Evolutionary conservation across 768 basidiomycete species (phyloP).

Genomic region (Tylopilus rubrobrunneus): DNA sequence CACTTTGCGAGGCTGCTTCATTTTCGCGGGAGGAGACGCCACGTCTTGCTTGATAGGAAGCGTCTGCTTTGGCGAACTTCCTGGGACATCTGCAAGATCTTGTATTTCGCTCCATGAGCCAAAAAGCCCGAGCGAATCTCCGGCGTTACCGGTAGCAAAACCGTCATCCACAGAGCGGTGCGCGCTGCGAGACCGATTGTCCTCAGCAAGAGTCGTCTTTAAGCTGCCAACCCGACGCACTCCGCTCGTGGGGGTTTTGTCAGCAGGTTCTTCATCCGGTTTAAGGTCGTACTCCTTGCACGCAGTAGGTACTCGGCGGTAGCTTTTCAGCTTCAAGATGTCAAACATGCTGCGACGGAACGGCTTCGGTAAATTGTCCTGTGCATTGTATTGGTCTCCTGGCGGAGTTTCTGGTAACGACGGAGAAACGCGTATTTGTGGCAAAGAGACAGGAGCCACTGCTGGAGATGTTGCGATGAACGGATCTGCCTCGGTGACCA

Average conservation of each 20-base stretch:
- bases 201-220: neutral
- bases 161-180: slow-evolving; percentile 2
- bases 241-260: neutral
- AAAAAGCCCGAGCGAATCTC: neutral
- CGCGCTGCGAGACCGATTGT: neutral
- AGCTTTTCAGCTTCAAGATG: slow-evolving; percentile 16
- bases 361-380: slow-evolving; percentile 8
- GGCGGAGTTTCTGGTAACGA: neutral
- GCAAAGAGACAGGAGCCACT: neutral
- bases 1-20: slow-evolving; percentile 1
- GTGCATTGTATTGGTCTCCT: neutral
- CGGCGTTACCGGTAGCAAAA: neutral
- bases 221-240: slow-evolving; percentile 2
- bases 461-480: slow-evolving; percentile 11
- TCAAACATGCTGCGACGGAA: slow-evolving; percentile 22
- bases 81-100: neutral
- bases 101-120: neutral
- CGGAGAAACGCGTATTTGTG: slow-evolving; percentile 4
- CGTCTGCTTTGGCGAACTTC: neutral
- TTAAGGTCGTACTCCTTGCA: slow-evolving; percentile 1
- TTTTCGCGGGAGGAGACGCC: neutral
- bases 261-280: neutral
- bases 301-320: neutral
- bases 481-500: slow-evolving; percentile 22
- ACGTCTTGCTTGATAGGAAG: neutral